A percentile compares a stretch with the other conserved stretches of the same genome.
Conservation (phyloP, 805 yeast genomes). For the Cyberlindnera xishuangbannaensis region DNA sequence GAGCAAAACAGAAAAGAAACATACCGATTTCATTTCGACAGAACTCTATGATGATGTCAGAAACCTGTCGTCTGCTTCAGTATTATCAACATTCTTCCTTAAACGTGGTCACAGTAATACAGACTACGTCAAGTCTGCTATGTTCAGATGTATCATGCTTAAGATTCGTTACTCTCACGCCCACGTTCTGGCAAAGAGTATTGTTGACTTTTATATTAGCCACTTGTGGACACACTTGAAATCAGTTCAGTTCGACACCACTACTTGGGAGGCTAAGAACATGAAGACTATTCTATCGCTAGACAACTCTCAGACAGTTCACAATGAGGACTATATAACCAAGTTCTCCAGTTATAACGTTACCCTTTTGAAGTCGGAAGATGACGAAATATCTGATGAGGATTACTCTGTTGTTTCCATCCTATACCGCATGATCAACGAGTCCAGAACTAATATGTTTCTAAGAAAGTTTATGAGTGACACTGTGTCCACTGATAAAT, state of each 20-base stretch:
- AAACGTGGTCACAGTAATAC: slow-evolving; percentile 14
- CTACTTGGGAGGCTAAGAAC: slow-evolving; percentile 18
- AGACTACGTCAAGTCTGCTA: slow-evolving; percentile 22
- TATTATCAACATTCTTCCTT: slow-evolving; percentile 15
- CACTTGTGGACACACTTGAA: slow-evolving; percentile 25
- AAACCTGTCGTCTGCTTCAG: slow-evolving; percentile 13
- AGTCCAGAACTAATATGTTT: slow-evolving; percentile 19
- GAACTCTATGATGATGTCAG: slow-evolving; percentile 19
- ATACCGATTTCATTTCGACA: neutral
- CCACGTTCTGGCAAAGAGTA: slow-evolving; percentile 16
- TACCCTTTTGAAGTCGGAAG: slow-evolving; percentile 10
- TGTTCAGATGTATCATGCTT: slow-evolving; percentile 22
- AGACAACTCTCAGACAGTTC: slow-evolving; percentile 22
- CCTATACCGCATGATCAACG: slow-evolving; percentile 19
- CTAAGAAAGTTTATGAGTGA: slow-evolving; percentile 21
- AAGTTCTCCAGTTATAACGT: slow-evolving; percentile 16
- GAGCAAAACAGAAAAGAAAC: slow-evolving; percentile 5
- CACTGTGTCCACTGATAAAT: slow-evolving; percentile 19
- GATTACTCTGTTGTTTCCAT: slow-evolving; percentile 14
- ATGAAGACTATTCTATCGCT: slow-evolving; percentile 25
- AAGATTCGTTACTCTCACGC: slow-evolving; percentile 17
- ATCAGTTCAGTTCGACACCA: slow-evolving; percentile 16
- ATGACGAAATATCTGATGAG: slow-evolving; percentile 12
- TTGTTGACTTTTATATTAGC: slow-evolving; percentile 20
- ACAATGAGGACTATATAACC: slow-evolving; percentile 21